phyloP scores from a whole-genome alignment of 73 alveolate species.

The Paramecium caudatum region DNA sequence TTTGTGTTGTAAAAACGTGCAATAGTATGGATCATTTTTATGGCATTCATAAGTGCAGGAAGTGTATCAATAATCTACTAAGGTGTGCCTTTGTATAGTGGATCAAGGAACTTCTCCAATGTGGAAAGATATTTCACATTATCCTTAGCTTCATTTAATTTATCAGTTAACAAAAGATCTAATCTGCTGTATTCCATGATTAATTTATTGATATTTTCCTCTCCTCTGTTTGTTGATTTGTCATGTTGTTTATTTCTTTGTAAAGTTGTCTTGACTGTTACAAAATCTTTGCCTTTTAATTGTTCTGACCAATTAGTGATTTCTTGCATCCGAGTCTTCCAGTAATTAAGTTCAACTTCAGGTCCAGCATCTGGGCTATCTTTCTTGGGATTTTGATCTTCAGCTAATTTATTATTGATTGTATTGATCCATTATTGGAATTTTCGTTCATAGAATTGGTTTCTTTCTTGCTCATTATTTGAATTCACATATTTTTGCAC shows the following conservation, averaged over 20 bases:
- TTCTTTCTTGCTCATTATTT: slow-evolving; percentile 68
- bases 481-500: slow-evolving; percentile 40
- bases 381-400: slow-evolving; percentile 62
- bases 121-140: slow-evolving; percentile 99
- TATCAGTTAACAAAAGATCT: slow-evolving; percentile 89
- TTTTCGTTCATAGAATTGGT: slow-evolving; percentile 68
- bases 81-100: slow-evolving; percentile 99
- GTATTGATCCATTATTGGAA: slow-evolving; percentile 70
- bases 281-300: slow-evolving; percentile 88
- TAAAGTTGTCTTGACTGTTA: slow-evolving; percentile 82
- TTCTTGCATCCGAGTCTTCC: slow-evolving; percentile 90
- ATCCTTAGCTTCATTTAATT: slow-evolving; percentile 99
- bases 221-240: slow-evolving; percentile 75
- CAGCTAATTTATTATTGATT: slow-evolving; percentile 60
- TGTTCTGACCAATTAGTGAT: slow-evolving; percentile 90
- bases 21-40: slow-evolving; percentile 99
- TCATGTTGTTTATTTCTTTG: slow-evolving; percentile 68
- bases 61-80: slow-evolving; percentile 98
- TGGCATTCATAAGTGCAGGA: slow-evolving; percentile 99
- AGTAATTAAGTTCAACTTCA: slow-evolving; percentile 84
- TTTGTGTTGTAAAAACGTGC: slow-evolving; percentile 99
- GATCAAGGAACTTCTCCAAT: slow-evolving; percentile 99
- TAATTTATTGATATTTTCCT: slow-evolving; percentile 45
- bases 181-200: slow-evolving; percentile 74
- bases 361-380: slow-evolving; percentile 79